Evolutionary conservation across 805 yeast genomes (phyloP).

Genomic region (Ascoidea asiatica): DNA sequence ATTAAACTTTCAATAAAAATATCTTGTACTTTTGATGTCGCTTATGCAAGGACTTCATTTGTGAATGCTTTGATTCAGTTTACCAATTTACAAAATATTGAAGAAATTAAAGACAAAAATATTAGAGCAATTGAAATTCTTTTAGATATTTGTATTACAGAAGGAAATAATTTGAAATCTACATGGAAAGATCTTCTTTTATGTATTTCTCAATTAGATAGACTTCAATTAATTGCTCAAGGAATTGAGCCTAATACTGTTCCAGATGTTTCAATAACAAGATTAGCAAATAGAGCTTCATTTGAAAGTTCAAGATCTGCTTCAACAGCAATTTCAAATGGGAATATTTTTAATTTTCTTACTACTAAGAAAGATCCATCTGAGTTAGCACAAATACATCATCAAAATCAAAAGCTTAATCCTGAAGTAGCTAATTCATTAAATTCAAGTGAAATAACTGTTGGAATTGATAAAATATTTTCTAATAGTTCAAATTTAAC

Average conservation of each 20-base stretch:
- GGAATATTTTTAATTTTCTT: constrained; percentile 43
- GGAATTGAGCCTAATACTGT: constrained; percentile 75
- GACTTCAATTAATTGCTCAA: constrained; percentile 75
- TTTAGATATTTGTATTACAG: constrained; percentile 62
- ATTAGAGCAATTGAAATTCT: constrained; percentile 66
- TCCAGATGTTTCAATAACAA: constrained; percentile 76
- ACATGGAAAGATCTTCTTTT: constrained; percentile 82
- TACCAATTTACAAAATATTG: constrained; percentile 64
- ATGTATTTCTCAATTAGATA: constrained; percentile 80
- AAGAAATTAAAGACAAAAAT: constrained; percentile 67
- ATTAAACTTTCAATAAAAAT: constrained; percentile 70
- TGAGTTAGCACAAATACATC: constrained; percentile 57
- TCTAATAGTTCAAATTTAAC: constrained; percentile 66
- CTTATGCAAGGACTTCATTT: constrained; percentile 78
- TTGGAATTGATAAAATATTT: constrained; percentile 76
- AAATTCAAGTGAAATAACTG: constrained; percentile 56
- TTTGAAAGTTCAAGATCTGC: constrained; percentile 36
- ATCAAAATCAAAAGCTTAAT: constrained; percentile 55
- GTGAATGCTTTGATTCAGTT: constrained; percentile 84
- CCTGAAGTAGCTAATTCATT: constrained; percentile 43
- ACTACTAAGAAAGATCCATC: constrained; percentile 41
- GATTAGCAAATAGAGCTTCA: constrained; percentile 42
- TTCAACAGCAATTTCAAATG: constrained; percentile 14
- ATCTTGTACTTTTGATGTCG: constrained; percentile 71
- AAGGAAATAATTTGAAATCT: constrained; percentile 58